Evolutionary conservation across 495 filamentous ascomycete species (phyloP), one percentile per base, ranked within the genome.

Genomic region (Penicillium macrosclerotiorum): DNA sequence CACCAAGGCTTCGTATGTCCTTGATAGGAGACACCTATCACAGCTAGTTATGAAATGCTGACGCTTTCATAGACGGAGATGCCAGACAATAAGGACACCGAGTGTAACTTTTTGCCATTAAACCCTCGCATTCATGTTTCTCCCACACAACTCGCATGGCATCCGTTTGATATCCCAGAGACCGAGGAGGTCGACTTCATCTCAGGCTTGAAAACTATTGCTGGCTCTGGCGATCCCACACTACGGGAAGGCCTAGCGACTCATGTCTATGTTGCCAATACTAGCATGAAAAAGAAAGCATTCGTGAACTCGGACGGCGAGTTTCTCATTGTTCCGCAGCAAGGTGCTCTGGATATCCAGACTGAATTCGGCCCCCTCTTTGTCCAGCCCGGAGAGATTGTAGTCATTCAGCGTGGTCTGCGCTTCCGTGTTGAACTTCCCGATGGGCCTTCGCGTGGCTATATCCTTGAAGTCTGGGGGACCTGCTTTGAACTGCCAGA

Each of bases 111-210:
- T 49, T 51, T 75, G 2, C 72, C 72, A 0, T 43, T 75, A 17
- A 72, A 74, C 48, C 69, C 70, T 5, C 76, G 72, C 46, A 73
- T 87, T 17, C 80, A 84, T 49, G 76, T 88, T 56, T 83, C 87
- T 6, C 73, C 73, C 23, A 75, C 72, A 1, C 71, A 74, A 47
- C 62, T 74, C 2, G 73, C 72, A 27, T 76, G 73, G 73, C 63
- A 69, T 24, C 73, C 73, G 4, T 68, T 75, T 26, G 69, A 74
- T 14, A 72, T 74, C 46, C 69, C 72, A 8, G 47, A 37, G 5
- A 48, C 45, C 16, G 67, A 49, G 12, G 52, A 69, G 6, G 57
- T 72, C 12, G 71, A 74, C 49, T 75, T 75, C 31, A 45, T 74
- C 30, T 59, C 61, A 6, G 72, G 73, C n/a, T 57, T 76, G 17